These are phyloP conservation scores for Hysterangium stoloniferum DNA, from an alignment of 768 basidiomycete species.

Conservation along the genomic window DNA sequence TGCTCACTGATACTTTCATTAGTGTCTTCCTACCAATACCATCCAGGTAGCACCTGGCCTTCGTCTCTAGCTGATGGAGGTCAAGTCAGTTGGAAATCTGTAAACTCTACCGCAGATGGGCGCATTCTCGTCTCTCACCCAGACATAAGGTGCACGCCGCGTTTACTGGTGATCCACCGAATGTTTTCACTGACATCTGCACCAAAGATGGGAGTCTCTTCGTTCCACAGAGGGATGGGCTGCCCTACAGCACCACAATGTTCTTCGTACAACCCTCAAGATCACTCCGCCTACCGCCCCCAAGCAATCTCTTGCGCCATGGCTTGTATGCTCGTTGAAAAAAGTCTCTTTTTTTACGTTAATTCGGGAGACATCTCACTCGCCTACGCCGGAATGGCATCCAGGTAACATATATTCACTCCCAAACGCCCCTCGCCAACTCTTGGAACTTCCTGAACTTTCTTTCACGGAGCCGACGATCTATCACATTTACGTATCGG, in stretches of 20 bases:
- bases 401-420: constrained; percentile 81
- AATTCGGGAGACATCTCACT: constrained; percentile 29
- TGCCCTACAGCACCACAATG: constrained; percentile 68
- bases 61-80: constrained; percentile 65
- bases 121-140: constrained; percentile 58
- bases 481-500: constrained; percentile 70
- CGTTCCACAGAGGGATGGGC: constrained; percentile 83
- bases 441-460: constrained; percentile 44
- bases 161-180: constrained; percentile 14
- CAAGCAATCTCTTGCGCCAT: constrained; percentile 24
- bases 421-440: constrained; percentile 41
- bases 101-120: constrained; percentile 35
- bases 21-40: constrained; percentile 39
- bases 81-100: constrained; percentile 48
- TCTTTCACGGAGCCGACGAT: constrained; percentile 34
- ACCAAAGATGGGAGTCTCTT: constrained; percentile 57
- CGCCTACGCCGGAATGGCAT: constrained; percentile 50
- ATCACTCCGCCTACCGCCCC: constrained; percentile 37
- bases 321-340: constrained; percentile 50
- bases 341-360: constrained; percentile 76
- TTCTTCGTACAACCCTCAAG: constrained; percentile 59
- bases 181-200: background rate
- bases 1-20: constrained; percentile 29
- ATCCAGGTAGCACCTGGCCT: constrained; percentile 39
- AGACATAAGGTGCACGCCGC: constrained; percentile 53